Percentiles rank a stretch among this genome's conserved stretches.
Conservation (phyloP, 2,329 filamentous ascomycete species). For the Myriangium duriaei region DNA sequence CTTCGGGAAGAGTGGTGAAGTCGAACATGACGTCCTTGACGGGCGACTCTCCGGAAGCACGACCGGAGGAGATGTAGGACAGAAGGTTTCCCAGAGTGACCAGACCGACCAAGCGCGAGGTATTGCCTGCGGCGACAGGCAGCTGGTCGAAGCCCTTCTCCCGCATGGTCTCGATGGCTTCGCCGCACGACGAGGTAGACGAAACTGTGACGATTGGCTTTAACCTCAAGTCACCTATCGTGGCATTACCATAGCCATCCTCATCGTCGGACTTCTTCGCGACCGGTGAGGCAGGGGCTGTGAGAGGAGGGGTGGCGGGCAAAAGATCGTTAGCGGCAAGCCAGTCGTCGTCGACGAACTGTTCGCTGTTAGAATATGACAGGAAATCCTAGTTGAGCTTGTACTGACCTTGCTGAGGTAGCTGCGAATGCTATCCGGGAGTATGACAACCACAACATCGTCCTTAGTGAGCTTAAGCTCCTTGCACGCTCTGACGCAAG, state of each 20-base stretch:
- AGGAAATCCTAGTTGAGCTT: background rate
- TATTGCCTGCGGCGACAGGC: conserved; percentile 60
- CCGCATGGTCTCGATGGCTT: conserved; percentile 94
- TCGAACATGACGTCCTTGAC: conserved; percentile 94
- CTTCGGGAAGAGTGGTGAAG: conserved; percentile 75
- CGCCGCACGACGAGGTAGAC: conserved; percentile 58
- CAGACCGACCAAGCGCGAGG: conserved; percentile 65
- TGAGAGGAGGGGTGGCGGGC: conserved; percentile 43
- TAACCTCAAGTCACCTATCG: conserved; percentile 68
- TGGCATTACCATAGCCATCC: conserved; percentile 66
- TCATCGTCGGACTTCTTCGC: conserved; percentile 26
- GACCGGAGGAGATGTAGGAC: conserved; percentile 74
- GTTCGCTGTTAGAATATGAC: conserved; percentile 14
- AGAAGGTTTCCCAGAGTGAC: conserved; percentile 92
- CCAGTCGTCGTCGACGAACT: conserved; percentile 98
- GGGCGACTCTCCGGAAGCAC: conserved; percentile 58
- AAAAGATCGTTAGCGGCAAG: conserved; percentile 91
- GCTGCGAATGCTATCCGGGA: conserved; percentile 92
- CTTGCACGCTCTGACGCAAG: conserved; percentile 61
- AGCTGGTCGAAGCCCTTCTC: conserved; percentile 98
- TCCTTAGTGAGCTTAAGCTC: conserved; percentile 67
- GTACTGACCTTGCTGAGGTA: conserved; percentile 70
- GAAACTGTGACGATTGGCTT: conserved; percentile 87
- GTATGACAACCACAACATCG: conserved; percentile 78
- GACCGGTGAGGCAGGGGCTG: conserved; percentile 21